These are phyloP conservation scores for Xylaria sp. DNA, from an alignment of 2,329 filamentous ascomycete genomes.

Conservation along the genomic window DNA sequence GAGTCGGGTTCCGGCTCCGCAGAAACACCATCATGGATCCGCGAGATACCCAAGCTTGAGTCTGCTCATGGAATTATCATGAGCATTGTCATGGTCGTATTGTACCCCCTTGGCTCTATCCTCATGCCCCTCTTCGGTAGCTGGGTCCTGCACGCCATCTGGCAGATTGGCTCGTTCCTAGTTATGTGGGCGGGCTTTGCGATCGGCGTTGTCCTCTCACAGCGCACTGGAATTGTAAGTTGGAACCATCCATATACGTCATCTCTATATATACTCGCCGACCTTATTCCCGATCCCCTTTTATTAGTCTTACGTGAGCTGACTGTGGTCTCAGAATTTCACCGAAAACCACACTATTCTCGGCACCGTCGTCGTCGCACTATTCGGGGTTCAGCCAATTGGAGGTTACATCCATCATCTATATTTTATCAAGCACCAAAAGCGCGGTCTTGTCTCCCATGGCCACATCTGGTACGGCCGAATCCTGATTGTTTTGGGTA, in stretches of 20 bases:
- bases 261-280: neutral
- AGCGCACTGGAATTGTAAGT: conserved; percentile 47
- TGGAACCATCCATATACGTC: neutral
- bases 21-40: conserved; percentile 16
- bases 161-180: conserved; percentile 66
- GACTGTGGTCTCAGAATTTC: conserved; percentile 58
- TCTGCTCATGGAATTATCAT: conserved; percentile 68
- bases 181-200: conserved; percentile 68
- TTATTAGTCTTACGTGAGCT: conserved; percentile 2
- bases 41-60: conserved; percentile 35
- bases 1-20: conserved; percentile 2
- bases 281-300: neutral
- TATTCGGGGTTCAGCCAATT: conserved; percentile 68
- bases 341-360: conserved; percentile 64
- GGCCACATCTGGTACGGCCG: conserved; percentile 73
- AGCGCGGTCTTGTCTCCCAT: conserved; percentile 64
- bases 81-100: conserved; percentile 66
- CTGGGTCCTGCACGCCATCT: conserved; percentile 67
- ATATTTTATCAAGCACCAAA: conserved; percentile 60
- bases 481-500: conserved; percentile 65
- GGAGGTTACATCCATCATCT: conserved; percentile 69
- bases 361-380: conserved; percentile 64
- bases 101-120: conserved; percentile 70
- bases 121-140: conserved; percentile 69
- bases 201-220: conserved; percentile 63